These are phyloP conservation scores for Mucor sp. DNA, from an alignment of 371 early-diverging fungal genomes.

Conservation along the genomic window DNA sequence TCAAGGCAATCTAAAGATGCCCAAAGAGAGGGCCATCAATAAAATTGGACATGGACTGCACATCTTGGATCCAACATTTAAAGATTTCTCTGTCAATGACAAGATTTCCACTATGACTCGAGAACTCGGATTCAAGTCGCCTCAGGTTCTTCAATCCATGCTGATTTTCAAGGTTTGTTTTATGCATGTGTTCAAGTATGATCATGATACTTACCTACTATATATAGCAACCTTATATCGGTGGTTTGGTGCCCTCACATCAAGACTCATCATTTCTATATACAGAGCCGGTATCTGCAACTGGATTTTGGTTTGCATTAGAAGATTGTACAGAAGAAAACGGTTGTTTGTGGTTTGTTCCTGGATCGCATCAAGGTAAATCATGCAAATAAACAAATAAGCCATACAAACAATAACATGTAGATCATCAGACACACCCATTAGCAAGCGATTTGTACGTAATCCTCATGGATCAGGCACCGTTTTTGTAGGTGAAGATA, in stretches of 20 bases:
- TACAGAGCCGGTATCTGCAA: conserved; percentile 82
- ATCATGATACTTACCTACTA: background rate
- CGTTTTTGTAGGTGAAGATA: conserved; percentile 57
- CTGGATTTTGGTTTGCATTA: conserved; percentile 93
- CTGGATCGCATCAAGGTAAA: conserved; percentile 83
- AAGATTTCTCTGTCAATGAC: conserved; percentile 59
- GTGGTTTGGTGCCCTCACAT: conserved; percentile 65
- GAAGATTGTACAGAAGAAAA: conserved; percentile 90
- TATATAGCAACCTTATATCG: conserved; percentile 3
- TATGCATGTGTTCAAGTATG: background rate
- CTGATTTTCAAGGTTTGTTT: conserved; percentile 77
- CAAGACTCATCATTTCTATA: conserved; percentile 93
- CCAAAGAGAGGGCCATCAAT: conserved; percentile 75
- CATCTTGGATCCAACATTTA: conserved; percentile 74
- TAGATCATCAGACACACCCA: conserved; percentile 48
- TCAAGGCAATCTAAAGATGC: conserved; percentile 62
- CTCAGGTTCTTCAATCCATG: conserved; percentile 89
- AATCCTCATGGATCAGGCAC: conserved; percentile 53
- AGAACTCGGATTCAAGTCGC: conserved; percentile 69
- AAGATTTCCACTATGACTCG: conserved; percentile 59
- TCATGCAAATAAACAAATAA: background rate
- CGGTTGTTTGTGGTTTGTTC: conserved; percentile 87
- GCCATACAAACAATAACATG: background rate
- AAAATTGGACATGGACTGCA: conserved; percentile 95
- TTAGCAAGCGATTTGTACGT: conserved; percentile 80